Base-by-base conservation (phyloP, 805 yeast species). In the Metschnikowia lachancei region DNA sequence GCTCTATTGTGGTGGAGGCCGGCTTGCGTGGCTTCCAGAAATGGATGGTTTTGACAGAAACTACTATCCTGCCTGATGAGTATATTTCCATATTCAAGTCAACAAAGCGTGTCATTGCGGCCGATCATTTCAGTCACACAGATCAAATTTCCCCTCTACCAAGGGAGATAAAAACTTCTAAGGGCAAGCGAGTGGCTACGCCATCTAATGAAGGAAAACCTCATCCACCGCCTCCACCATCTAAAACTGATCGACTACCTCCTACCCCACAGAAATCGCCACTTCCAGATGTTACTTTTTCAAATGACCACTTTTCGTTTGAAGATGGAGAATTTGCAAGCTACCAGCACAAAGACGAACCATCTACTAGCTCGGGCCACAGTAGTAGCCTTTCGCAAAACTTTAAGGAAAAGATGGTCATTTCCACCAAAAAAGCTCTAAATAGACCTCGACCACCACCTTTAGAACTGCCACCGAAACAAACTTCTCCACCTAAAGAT, bases 1-100 rank as follows among this genome's bases (percentile, higher is more conserved):
- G 94, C 53, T 82, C 95, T 0, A 73, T 87, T 46, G 87, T 89
- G 6, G 78, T 87, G 43, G 96, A 89, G 56, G 88, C 87, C 36
- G 88, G 87, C 37, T 74, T 86, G 53, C 82, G 82, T 53, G 91
- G 89, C 73, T 56, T 86, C 77, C 82, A 78, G 54, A 86, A 85
- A 63, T 87, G 94, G 94, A 76, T 86, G 20, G 77, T 85, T 13
- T 71, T 87, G 16, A 85, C 87, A 51, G 95, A 87, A 60, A 78
- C 78, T 48, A 78, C 80, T 45, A 65, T 81, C 46, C 63, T 61
- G 19, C 46, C 70, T 0, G 69, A 65, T 3, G 70, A 65, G 22
- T 71, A 70, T 46, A 43, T 67, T 17, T 44, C 52, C 4, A 58
- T 56, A 17, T 66, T 67, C 50, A 37, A 46, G 51, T 55, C n/a